A percentile compares a stretch with the other conserved stretches of the same genome.
These are phyloP conservation scores for Nicotiana obtusifolia DNA, from an alignment of 257 asterid genomes.

Conservation along the genomic window DNA sequence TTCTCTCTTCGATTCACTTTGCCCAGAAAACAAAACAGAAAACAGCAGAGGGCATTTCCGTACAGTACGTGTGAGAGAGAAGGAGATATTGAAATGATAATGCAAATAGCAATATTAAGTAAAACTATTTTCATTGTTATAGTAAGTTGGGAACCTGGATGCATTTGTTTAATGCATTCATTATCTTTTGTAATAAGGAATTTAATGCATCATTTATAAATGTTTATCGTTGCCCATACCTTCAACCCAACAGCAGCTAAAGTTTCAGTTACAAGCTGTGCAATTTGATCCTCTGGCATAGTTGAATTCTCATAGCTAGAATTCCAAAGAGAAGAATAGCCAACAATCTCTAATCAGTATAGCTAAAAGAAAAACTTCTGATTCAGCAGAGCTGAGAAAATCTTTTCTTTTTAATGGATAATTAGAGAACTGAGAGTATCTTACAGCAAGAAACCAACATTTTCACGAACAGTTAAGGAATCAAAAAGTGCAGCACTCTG, in stretches of 20 bases:
- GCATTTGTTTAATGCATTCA: not conserved
- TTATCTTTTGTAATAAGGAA: too few relatives aligned
- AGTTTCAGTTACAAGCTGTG: constrained; percentile 85
- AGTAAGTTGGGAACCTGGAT: not conserved
- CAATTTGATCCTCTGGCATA: constrained; percentile 80
- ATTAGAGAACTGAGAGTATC: constrained; percentile 20
- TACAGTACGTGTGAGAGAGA: not conserved
- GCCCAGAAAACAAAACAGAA: not conserved
- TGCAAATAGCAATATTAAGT: not conserved
- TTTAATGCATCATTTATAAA: not conserved
- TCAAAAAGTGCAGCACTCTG: constrained; percentile 99
- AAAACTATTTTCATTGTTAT: not conserved
- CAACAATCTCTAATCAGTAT: not conserved
- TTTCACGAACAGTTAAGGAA: constrained; percentile 93
- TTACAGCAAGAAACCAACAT: constrained; percentile 95
- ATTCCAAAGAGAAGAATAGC: constrained; percentile 8
- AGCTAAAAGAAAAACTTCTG: not conserved
- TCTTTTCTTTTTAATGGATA: not conserved
- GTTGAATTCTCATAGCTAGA: constrained; percentile 86
- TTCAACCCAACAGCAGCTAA: constrained; percentile 97
- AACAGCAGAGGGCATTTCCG: not conserved
- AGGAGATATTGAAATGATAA: not conserved
- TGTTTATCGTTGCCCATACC: constrained; percentile 39
- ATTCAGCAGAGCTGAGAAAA: not conserved
- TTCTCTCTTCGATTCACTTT: not conserved